These are phyloP conservation scores for Capillidium heterosporum DNA, from an alignment of 371 early-diverging fungal species.

Conservation along the genomic window DNA sequence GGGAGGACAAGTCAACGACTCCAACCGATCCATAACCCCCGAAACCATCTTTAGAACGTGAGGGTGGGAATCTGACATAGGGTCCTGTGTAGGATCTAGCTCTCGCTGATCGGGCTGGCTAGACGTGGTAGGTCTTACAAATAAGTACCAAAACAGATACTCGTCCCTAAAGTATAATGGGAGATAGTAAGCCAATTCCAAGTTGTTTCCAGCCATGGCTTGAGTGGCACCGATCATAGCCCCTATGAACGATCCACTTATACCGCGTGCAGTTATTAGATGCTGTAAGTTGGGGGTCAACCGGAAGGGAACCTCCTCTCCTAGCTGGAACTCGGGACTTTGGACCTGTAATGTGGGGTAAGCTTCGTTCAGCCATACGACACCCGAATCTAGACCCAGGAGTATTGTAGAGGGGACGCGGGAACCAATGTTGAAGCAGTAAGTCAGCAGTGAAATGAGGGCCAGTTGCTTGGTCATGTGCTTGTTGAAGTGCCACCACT, in stretches of 20 bases:
- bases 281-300: conserved; percentile 92
- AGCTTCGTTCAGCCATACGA: conserved; percentile 63
- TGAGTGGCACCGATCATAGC: conserved; percentile 63
- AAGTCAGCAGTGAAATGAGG: conserved; percentile 72
- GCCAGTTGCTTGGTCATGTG: conserved; percentile 83
- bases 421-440: conserved; percentile 67
- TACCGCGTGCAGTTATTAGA: conserved; percentile 77
- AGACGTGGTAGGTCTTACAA: conserved; percentile 3
- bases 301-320: conserved; percentile 88
- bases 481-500: conserved; percentile 83
- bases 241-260: conserved; percentile 78
- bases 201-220: conserved; percentile 49
- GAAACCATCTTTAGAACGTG: conserved; percentile 10
- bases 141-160: not conserved
- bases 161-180: conserved; percentile 9
- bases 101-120: conserved; percentile 1
- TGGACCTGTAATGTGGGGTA: conserved; percentile 29
- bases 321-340: not conserved
- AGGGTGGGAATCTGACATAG: conserved; percentile 10
- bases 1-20: not conserved
- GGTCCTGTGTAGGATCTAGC: conserved; percentile 10
- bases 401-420: conserved; percentile 72
- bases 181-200: conserved; percentile 14
- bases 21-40: not conserved
- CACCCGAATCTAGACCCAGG: conserved; percentile 65